phyloP scores from a whole-genome alignment of 2,329 filamentous ascomycete species.

The Pseudocercospora cruenta region DNA sequence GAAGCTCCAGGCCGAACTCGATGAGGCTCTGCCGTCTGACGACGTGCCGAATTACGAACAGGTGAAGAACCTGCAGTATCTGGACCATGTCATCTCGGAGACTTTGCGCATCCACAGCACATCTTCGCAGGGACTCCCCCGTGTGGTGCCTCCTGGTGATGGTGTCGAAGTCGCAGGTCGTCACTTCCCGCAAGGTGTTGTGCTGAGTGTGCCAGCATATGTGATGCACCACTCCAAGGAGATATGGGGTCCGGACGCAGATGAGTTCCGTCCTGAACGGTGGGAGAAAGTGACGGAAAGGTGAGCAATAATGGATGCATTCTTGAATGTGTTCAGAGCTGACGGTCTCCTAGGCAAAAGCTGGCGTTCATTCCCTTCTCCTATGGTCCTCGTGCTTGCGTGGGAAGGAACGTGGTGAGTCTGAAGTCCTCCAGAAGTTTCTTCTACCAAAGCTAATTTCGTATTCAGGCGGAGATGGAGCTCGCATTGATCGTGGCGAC shows the following conservation, averaged over 20 bases:
- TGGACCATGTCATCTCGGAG: conserved; percentile 77
- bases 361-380: conserved; percentile 47
- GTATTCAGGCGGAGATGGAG: conserved; percentile 44
- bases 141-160: conserved; percentile 66
- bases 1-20: conserved; percentile 77
- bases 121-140: conserved; percentile 81
- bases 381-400: conserved; percentile 48
- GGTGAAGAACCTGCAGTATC: conserved; percentile 75
- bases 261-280: conserved; percentile 45
- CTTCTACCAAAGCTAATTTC: not conserved
- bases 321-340: conserved; percentile 8
- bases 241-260: conserved; percentile 47
- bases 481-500: conserved; percentile 45
- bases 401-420: conserved; percentile 45
- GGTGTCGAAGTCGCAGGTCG: conserved; percentile 68
- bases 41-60: conserved; percentile 72
- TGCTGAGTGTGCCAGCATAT: conserved; percentile 47
- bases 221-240: conserved; percentile 46
- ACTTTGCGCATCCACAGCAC: conserved; percentile 85
- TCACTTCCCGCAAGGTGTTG: conserved; percentile 63
- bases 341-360: conserved; percentile 37
- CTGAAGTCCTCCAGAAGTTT: not conserved
- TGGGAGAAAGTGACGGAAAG: conserved; percentile 45
- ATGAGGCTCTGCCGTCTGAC: conserved; percentile 64
- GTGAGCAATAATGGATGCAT: conserved; percentile 12